A percentile compares a stretch with the other conserved stretches of the same genome.
These are phyloP conservation scores for Escovopsis sp. DNA, from an alignment of 2,329 filamentous ascomycete species.

Conservation along the genomic window DNA sequence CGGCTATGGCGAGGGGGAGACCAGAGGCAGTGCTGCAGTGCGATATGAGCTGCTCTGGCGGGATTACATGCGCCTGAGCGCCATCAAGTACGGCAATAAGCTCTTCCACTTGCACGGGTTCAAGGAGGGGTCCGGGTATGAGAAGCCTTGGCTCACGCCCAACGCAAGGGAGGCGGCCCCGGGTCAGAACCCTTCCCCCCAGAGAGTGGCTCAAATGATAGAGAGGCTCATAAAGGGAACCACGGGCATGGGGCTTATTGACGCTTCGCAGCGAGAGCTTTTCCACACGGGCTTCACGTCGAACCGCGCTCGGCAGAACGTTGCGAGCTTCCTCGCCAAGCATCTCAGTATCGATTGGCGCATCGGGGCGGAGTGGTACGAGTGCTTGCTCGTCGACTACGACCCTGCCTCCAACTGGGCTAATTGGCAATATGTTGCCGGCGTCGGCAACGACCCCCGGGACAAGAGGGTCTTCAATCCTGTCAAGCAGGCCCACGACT, in stretches of 20 bases:
- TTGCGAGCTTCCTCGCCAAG: conserved; percentile 59
- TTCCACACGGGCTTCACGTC: conserved; percentile 65
- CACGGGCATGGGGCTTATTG: conserved; percentile 64
- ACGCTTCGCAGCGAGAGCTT: conserved; percentile 62
- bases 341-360: conserved; percentile 67
- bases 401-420: conserved; percentile 66
- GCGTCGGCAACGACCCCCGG: conserved; percentile 66
- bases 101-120: conserved; percentile 56
- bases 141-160: conserved; percentile 33
- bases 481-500: conserved; percentile 66
- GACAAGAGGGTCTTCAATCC: conserved; percentile 66
- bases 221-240: conserved; percentile 49
- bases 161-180: conserved; percentile 14
- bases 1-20: conserved; percentile 57
- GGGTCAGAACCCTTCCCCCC: conserved; percentile 25
- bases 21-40: conserved; percentile 52
- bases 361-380: conserved; percentile 71
- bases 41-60: conserved; percentile 65
- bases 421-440: conserved; percentile 71
- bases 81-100: conserved; percentile 49
- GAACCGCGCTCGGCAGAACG: conserved; percentile 62
- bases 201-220: conserved; percentile 33
- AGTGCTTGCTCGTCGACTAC: conserved; percentile 59
- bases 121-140: conserved; percentile 26
- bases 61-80: conserved; percentile 69